These are phyloP conservation scores for Diplodia scrobiculata DNA, from an alignment of 2,329 filamentous ascomycete genomes.

Conservation along the genomic window DNA sequence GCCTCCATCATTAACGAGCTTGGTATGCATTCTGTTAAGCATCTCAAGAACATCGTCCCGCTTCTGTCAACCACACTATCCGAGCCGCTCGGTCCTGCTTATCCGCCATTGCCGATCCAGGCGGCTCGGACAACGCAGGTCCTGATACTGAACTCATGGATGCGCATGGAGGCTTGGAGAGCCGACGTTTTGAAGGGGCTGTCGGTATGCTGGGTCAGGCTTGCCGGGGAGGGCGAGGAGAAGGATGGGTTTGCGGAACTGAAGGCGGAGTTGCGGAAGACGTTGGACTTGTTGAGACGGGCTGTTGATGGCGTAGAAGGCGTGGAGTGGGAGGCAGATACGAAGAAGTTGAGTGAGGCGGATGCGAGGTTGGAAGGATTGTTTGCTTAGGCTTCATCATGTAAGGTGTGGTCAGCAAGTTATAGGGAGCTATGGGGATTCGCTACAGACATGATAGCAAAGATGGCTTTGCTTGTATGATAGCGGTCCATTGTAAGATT, in stretches of 20 bases:
- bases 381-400: constrained; percentile 30
- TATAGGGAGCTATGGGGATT: neutral
- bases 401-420: neutral
- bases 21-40: constrained; percentile 65
- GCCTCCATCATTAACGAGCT: constrained; percentile 57
- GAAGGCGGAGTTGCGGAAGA: constrained; percentile 53
- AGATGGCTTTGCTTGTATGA: too few relatives aligned
- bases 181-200: constrained; percentile 66
- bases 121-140: constrained; percentile 58
- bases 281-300: constrained; percentile 47
- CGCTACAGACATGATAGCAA: too few relatives aligned
- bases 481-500: too few relatives aligned
- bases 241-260: constrained; percentile 30
- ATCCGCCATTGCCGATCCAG: constrained; percentile 57
- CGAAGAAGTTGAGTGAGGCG: constrained; percentile 34
- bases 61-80: constrained; percentile 66
- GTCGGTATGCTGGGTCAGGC: constrained; percentile 41
- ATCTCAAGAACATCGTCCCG: constrained; percentile 70
- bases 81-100: constrained; percentile 66
- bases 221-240: constrained; percentile 31
- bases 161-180: constrained; percentile 64
- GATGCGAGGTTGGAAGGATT: constrained; percentile 37
- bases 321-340: constrained; percentile 34
- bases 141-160: constrained; percentile 68
- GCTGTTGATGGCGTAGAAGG: constrained; percentile 31